A percentile compares a stretch with the other conserved stretches of the same genome.
phyloP scores from a whole-genome alignment of 2,329 filamentous ascomycete genomes.

The Raffaelea arxii region DNA sequence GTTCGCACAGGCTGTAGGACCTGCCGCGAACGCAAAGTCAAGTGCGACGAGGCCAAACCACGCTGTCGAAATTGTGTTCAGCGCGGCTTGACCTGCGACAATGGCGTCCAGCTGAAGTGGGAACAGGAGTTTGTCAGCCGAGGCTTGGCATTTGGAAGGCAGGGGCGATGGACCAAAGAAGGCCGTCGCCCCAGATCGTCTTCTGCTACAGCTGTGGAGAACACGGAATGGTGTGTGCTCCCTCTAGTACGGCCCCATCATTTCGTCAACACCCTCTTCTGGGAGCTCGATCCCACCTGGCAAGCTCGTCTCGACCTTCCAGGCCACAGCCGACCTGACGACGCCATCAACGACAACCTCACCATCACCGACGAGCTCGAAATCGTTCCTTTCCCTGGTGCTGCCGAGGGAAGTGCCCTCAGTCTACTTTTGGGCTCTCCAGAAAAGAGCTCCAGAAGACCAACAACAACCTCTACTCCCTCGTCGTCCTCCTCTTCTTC shows the following conservation, averaged over 20 bases:
- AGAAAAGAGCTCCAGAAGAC: too few relatives aligned
- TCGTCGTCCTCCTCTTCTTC: background rate
- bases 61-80: background rate
- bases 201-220: background rate
- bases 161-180: background rate
- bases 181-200: background rate
- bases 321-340: background rate
- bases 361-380: background rate
- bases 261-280: conserved; percentile 2
- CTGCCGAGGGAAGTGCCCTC: too few relatives aligned
- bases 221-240: background rate
- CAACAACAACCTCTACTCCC: background rate
- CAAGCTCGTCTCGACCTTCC: background rate
- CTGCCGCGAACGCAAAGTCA: conserved; percentile 4
- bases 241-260: background rate
- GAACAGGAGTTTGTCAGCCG: conserved; percentile 3
- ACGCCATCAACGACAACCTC: too few relatives aligned
- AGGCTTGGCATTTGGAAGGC: conserved; percentile 1
- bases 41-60: conserved; percentile 1
- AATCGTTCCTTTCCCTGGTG: background rate
- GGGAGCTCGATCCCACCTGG: background rate
- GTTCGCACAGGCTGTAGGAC: conserved; percentile 4
- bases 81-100: conserved; percentile 1
- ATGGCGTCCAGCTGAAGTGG: conserved; percentile 3
- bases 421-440: too few relatives aligned